phyloP scores from a whole-genome alignment of 805 yeast genomes.

The Pichia heedii region DNA sequence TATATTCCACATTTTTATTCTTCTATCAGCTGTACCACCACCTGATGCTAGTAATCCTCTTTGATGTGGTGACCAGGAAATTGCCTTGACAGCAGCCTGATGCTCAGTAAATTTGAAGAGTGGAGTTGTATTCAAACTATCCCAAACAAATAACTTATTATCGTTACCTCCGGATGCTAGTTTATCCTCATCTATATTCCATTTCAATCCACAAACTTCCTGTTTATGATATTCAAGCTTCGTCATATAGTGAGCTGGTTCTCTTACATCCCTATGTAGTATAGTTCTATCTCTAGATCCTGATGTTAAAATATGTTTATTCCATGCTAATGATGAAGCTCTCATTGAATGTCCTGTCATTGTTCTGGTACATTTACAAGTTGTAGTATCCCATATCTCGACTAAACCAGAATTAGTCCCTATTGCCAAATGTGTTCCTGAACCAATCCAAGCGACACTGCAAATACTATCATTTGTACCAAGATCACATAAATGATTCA shows the following conservation, averaged over 20 bases:
- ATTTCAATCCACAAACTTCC: conserved; percentile 92
- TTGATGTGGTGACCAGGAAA: conserved; percentile 97
- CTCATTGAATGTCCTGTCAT: conserved; percentile 87
- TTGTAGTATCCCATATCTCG: conserved; percentile 90
- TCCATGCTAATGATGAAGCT: conserved; percentile 89
- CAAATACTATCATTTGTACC: conserved; percentile 62
- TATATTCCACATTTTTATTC: conserved; percentile 89
- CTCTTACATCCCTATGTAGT: conserved; percentile 84
- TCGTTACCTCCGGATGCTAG: conserved; percentile 96
- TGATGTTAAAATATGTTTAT: conserved; percentile 75
- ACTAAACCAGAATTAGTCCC: conserved; percentile 84
- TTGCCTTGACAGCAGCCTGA: conserved; percentile 91
- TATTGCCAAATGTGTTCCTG: conserved; percentile 89
- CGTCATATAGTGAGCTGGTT: conserved; percentile 71
- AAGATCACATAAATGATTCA: conserved; percentile 69
- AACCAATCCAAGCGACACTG: conserved; percentile 85
- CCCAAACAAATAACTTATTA: conserved; percentile 81
- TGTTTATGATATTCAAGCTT: conserved; percentile 69
- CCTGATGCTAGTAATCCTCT: conserved; percentile 90
- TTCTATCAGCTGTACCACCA: conserved; percentile 93
- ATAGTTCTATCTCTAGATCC: conserved; percentile 84
- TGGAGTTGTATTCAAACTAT: conserved; percentile 63
- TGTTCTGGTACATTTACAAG: conserved; percentile 72
- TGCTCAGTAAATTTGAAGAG: conserved; percentile 71
- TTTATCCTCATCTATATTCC: conserved; percentile 88